Evolutionary conservation across 179 eudicot genomes (phyloP).

Genomic region (Drosera spatulata): DNA sequence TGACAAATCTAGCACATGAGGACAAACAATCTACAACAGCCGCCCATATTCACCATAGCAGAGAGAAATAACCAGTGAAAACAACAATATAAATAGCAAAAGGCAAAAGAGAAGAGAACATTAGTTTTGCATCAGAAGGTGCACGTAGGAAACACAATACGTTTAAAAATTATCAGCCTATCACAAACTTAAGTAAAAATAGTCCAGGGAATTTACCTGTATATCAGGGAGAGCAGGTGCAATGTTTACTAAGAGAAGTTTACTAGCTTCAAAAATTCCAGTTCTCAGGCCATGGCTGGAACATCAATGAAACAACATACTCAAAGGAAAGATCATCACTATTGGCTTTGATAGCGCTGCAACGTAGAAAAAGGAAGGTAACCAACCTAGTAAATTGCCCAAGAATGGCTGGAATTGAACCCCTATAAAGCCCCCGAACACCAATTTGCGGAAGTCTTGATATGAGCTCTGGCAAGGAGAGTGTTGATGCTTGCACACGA

Average conservation of each 20-base stretch:
- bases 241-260: conserved; percentile 60
- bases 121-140: too few relatives aligned
- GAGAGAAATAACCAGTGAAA: too few relatives aligned
- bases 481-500: conserved; percentile 84
- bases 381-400: conserved; percentile 91
- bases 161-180: too few relatives aligned
- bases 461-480: conserved; percentile 70
- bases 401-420: conserved; percentile 85
- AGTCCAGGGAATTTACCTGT: conserved; percentile 39
- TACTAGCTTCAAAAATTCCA: conserved; percentile 87
- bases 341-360: too few relatives aligned
- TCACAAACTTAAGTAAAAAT: too few relatives aligned
- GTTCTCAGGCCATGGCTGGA: conserved; percentile 96
- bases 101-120: too few relatives aligned
- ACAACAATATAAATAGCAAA: too few relatives aligned
- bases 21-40: too few relatives aligned
- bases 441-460: conserved; percentile 86
- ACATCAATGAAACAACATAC: conserved; percentile 6
- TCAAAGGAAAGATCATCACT: neutral
- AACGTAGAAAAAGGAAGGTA: too few relatives aligned
- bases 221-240: conserved; percentile 75
- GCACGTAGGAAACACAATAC: too few relatives aligned
- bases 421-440: conserved; percentile 66
- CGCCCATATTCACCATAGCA: too few relatives aligned
- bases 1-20: too few relatives aligned